A percentile compares a stretch with the other conserved stretches of the same genome.
phyloP scores from a whole-genome alignment of 805 yeast genomes.

The Ogataea ganodermae region DNA sequence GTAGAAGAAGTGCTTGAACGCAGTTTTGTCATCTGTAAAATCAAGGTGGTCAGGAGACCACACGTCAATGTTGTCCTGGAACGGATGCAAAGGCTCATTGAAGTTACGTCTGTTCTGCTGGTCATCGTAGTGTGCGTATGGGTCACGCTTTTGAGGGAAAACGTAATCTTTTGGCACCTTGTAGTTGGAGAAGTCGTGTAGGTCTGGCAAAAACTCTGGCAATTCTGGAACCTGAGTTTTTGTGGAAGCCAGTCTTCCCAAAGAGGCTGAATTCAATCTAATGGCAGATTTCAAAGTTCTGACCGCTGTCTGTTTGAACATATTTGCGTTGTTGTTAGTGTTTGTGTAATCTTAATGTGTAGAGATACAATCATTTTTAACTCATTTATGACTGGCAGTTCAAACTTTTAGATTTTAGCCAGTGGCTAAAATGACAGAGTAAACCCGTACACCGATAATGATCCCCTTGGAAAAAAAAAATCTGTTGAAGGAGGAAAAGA shows the following conservation, averaged over 20 bases:
- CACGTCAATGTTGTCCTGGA: slow-evolving; percentile 74
- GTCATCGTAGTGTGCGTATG: slow-evolving; percentile 74
- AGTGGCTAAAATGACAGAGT: not conserved
- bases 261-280: not conserved
- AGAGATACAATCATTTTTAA: not conserved
- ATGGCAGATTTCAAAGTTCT: not conserved
- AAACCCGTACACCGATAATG: slow-evolving; percentile 2
- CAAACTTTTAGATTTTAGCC: not conserved
- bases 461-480: not conserved
- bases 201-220: slow-evolving; percentile 36
- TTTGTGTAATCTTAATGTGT: not conserved
- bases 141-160: slow-evolving; percentile 60
- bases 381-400: slow-evolving; percentile 6
- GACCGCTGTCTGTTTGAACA: not conserved
- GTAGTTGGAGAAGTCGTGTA: slow-evolving; percentile 47
- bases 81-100: slow-evolving; percentile 68
- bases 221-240: slow-evolving; percentile 11
- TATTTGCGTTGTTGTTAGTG: not conserved
- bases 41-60: slow-evolving; percentile 85
- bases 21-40: slow-evolving; percentile 58
- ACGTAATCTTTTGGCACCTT: slow-evolving; percentile 58
- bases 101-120: slow-evolving; percentile 79
- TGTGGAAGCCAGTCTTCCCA: slow-evolving; percentile 10
- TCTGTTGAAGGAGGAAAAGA: not conserved
- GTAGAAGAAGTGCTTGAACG: slow-evolving; percentile 55